Conservation (phyloP, 805 yeast genomes). For the Brettanomyces naardenensis region DNA sequence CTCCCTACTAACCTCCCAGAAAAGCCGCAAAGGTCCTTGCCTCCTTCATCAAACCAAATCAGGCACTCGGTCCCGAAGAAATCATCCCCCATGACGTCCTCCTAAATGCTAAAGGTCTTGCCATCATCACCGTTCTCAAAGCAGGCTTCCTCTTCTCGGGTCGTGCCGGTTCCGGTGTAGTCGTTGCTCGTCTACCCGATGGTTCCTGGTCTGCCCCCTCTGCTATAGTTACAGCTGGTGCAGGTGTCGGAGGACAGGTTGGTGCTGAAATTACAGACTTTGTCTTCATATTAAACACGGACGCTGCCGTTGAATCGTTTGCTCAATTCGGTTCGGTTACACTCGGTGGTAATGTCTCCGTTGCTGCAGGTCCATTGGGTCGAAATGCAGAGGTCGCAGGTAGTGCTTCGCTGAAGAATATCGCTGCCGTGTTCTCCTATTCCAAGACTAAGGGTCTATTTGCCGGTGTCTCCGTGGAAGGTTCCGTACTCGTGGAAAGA, state of each 20-base stretch:
- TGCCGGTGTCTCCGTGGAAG: slow-evolving; percentile 96
- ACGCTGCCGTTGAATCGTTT: slow-evolving; percentile 86
- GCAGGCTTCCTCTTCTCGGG: slow-evolving; percentile 97
- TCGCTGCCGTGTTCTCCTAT: slow-evolving; percentile 87
- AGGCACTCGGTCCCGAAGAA: slow-evolving; percentile 78
- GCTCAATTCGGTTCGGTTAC: slow-evolving; percentile 93
- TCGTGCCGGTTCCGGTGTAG: slow-evolving; percentile 94
- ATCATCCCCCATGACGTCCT: slow-evolving; percentile 86
- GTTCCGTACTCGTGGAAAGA: slow-evolving; percentile 93
- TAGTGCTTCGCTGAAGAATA: slow-evolving; percentile 77
- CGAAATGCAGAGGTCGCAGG: slow-evolving; percentile 98
- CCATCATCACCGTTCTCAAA: slow-evolving; percentile 85
- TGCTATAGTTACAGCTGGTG: slow-evolving; percentile 93
- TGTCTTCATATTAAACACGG: slow-evolving; percentile 82
- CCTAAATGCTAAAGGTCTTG: slow-evolving; percentile 87
- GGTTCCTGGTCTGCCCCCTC: slow-evolving; percentile 98
- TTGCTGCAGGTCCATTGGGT: slow-evolving; percentile 97
- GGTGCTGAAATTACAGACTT: slow-evolving; percentile 97
- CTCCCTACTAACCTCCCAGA: slow-evolving; percentile 27
- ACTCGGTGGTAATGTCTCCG: slow-evolving; percentile 87
- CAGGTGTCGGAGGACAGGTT: slow-evolving; percentile 97
- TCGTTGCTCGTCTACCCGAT: slow-evolving; percentile 89
- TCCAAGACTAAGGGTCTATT: slow-evolving; percentile 94
- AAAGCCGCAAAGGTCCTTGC: slow-evolving; percentile 91
- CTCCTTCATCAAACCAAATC: slow-evolving; percentile 91